These are phyloP conservation scores for Chaetomiaceae sp. DNA, from an alignment of 2,329 filamentous ascomycete genomes.

Conservation along the genomic window DNA sequence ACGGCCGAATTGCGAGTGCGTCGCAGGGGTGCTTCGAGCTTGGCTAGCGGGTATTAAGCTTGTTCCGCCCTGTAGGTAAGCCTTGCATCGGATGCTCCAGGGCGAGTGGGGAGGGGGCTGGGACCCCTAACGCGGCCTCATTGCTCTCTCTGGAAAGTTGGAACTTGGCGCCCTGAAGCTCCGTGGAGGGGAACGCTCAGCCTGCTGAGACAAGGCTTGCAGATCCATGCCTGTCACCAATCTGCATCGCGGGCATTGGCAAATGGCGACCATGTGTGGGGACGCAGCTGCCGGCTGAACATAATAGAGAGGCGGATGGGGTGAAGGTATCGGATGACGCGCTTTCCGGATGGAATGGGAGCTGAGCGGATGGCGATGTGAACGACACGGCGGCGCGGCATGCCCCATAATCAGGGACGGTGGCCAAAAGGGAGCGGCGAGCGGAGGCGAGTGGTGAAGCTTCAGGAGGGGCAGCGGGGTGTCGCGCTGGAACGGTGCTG, in stretches of 20 bases:
- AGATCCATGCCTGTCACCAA: background rate
- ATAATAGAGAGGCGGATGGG: background rate
- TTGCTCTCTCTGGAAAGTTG: background rate
- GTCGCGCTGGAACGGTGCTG: background rate
- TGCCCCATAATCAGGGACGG: background rate
- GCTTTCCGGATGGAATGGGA: background rate
- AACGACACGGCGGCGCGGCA: background rate
- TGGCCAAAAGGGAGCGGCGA: background rate
- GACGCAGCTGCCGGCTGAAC: background rate
- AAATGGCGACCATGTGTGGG: background rate
- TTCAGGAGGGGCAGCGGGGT: background rate
- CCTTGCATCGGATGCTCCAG: background rate
- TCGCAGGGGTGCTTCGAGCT: background rate
- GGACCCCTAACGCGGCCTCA: background rate
- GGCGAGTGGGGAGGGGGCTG: constrained; percentile 5
- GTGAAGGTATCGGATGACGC: background rate
- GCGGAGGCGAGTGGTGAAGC: constrained; percentile 2
- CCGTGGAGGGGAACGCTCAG: background rate
- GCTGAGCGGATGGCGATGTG: constrained; percentile 1
- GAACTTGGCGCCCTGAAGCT: background rate
- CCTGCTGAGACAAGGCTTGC: background rate
- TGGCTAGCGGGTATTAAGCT: constrained; percentile 2
- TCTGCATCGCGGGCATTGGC: background rate
- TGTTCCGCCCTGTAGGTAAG: constrained; percentile 6
- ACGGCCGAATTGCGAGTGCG: background rate